phyloP scores from a whole-genome alignment of 2,329 filamentous ascomycete genomes.

The Fusarium sp. region DNA sequence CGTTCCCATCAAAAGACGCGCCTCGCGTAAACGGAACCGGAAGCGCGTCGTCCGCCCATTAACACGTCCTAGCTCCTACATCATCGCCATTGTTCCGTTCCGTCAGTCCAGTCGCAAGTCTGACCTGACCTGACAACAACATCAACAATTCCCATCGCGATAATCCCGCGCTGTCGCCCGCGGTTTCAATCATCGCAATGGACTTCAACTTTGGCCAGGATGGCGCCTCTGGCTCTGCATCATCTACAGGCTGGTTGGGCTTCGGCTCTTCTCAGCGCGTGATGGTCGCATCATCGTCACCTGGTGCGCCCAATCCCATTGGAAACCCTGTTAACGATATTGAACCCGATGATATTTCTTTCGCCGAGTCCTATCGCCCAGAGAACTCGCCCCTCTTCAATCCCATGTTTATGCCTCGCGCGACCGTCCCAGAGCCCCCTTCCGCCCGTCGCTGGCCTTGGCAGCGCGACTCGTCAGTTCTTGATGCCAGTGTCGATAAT shows the following conservation, averaged over 20 bases:
- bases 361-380: slow-evolving; percentile 40
- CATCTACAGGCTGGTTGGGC: slow-evolving; percentile 28
- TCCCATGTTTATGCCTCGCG: slow-evolving; percentile 18
- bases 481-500: slow-evolving; percentile 12
- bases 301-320: slow-evolving; percentile 21
- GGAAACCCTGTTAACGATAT: slow-evolving; percentile 7
- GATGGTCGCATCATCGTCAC: slow-evolving; percentile 31
- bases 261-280: slow-evolving; percentile 28
- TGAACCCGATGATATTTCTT: slow-evolving; percentile 34
- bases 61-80: slow-evolving; percentile 4
- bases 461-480: slow-evolving; percentile 27
- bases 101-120: background rate
- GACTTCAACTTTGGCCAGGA: slow-evolving; percentile 33
- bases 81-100: background rate
- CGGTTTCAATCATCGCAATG: slow-evolving; percentile 19
- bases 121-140: background rate
- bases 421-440: slow-evolving; percentile 15
- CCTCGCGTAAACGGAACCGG: background rate
- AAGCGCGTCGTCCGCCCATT: background rate
- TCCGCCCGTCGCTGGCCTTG: slow-evolving; percentile 27
- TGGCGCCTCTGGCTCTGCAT: slow-evolving; percentile 23
- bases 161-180: background rate
- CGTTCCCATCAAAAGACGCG: background rate
- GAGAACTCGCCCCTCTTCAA: slow-evolving; percentile 41
- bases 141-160: background rate